Evolutionary conservation across 106 monocot genomes (phyloP).

Genomic region (Chionographis japonica): DNA sequence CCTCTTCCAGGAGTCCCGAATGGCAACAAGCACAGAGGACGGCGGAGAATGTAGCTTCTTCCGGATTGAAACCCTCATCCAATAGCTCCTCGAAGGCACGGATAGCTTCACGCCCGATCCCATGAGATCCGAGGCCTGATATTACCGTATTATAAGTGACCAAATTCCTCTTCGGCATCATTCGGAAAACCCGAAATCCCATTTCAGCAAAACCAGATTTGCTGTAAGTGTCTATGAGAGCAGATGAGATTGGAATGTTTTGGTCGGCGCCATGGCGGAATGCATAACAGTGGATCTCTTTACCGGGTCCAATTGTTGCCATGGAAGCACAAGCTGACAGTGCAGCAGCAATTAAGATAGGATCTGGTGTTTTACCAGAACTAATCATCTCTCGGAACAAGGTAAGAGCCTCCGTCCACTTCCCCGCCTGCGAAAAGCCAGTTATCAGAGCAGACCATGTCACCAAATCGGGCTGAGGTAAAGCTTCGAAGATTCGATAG

Average conservation of each 20-base stretch:
- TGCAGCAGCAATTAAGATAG: conserved; percentile 35
- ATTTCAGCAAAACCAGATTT: conserved; percentile 54
- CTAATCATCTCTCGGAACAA: conserved; percentile 47
- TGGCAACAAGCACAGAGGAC: conserved; percentile 65
- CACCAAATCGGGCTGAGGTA: conserved; percentile 43
- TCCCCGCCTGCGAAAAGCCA: conserved; percentile 36
- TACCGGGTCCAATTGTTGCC: conserved; percentile 21
- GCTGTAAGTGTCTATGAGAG: conserved; percentile 48
- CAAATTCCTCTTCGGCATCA: conserved; percentile 33
- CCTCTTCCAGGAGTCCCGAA: conserved; percentile 33
- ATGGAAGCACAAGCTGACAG: conserved; percentile 49
- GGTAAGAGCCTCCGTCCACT: conserved; percentile 19
- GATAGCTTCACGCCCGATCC: conserved; percentile 27
- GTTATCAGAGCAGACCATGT: conserved; percentile 68
- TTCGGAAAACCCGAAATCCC: conserved; percentile 30
- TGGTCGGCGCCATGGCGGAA: conserved; percentile 18
- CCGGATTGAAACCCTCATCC: conserved; percentile 27
- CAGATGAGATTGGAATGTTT: conserved; percentile 34
- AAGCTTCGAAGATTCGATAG: conserved; percentile 25
- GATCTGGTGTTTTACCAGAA: conserved; percentile 29
- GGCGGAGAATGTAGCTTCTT: conserved; percentile 59
- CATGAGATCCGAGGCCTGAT: conserved; percentile 48
- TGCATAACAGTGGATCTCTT: conserved; percentile 43
- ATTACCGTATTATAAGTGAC: conserved; percentile 52
- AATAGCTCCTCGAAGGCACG: conserved; percentile 39